Evolutionary conservation across 129 eudicot genomes (phyloP).

Genomic region (Flaveria bidentis): DNA sequence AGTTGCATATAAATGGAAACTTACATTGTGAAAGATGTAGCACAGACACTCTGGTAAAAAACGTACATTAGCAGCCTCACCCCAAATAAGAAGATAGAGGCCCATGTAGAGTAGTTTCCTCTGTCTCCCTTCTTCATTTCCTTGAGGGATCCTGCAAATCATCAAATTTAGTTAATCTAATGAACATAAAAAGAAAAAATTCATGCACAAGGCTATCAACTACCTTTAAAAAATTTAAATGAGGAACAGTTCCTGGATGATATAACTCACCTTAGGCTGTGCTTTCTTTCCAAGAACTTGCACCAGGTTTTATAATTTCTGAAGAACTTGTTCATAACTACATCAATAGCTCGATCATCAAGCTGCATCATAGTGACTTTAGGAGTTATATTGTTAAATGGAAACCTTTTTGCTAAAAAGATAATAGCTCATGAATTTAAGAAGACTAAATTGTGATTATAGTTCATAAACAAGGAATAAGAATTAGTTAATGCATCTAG

Average conservation of each 20-base stretch:
- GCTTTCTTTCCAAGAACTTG: slow-evolving; percentile 90
- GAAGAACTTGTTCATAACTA: slow-evolving; percentile 81
- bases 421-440: slow-evolving; percentile 5
- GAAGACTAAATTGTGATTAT: slow-evolving; percentile 4
- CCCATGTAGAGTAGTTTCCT: slow-evolving; percentile 92
- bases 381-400: slow-evolving; percentile 20
- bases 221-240: slow-evolving; percentile 19
- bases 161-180: slow-evolving; percentile 16
- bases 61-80: slow-evolving; percentile 96
- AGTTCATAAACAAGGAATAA: slow-evolving; percentile 18
- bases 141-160: slow-evolving; percentile 77
- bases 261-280: slow-evolving; percentile 75
- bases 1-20: slow-evolving; percentile 36
- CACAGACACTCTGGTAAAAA: slow-evolving; percentile 98
- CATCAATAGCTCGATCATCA: slow-evolving; percentile 91
- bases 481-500: slow-evolving; percentile 21
- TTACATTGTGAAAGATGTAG: slow-evolving; percentile 94
- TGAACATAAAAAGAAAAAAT: slow-evolving; percentile 14
- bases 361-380: slow-evolving; percentile 57
- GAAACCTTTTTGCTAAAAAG: slow-evolving; percentile 13
- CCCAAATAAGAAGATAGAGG: slow-evolving; percentile 98
- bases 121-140: slow-evolving; percentile 74
- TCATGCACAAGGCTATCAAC: slow-evolving; percentile 16
- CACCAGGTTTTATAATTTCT: slow-evolving; percentile 98
- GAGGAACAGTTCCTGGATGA: slow-evolving; percentile 15